Evolutionary conservation across 2,329 filamentous ascomycete genomes (phyloP), one percentile per base, ranked within the genome.

Genomic region (Hymenoscyphus albidus): DNA sequence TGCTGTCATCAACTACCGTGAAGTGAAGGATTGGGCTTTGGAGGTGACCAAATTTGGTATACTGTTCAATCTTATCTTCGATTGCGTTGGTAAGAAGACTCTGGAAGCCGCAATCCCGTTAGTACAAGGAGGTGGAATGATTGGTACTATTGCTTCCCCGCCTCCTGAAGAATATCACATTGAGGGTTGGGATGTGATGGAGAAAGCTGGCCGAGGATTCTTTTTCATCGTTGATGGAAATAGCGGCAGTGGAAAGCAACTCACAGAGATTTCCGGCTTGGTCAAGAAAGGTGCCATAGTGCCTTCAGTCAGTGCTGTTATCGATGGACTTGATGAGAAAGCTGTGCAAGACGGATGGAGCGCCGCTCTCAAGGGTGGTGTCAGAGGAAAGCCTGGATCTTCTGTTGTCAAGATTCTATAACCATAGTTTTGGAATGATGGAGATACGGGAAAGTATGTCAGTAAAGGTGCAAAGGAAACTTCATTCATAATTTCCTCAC

Each of bases 181-280:
- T 5, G 42, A 66, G 16, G 65, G 62, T 5, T 69, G 65, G 67
- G 57, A 63, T 32, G 58, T 62, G 22, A 27, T 63, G 14, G 60
- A 67, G 48, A 60, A 59, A 54, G 58, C 55, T 10, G 22, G 65
- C n/a, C 62, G 58, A 32, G 63, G 62, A n/a, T 42, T 57, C 9
- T 69, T 67, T 44, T 69, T 67, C 31, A 67, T 67, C 62, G 65
- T 69, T 39, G 62, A 58, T 2, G 61, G 61, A 22, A 61, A 56
- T 59, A 22, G 18, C 44, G 22, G 4, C 7, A 27, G 44, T 12
- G 65, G 64, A 3, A 51, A 57, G 44, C 58, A 64, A 14, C 56
- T 69, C 40, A 31, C 35, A 10, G 51, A 66, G 16, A 58, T 67
- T 59, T 51, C 56, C 10, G 22, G 38, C 13, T 40, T 64, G 61